A percentile compares a stretch with the other conserved stretches of the same genome.
These are phyloP conservation scores for Geoglossum glabrum DNA, from an alignment of 495 filamentous ascomycete genomes.

Conservation along the genomic window DNA sequence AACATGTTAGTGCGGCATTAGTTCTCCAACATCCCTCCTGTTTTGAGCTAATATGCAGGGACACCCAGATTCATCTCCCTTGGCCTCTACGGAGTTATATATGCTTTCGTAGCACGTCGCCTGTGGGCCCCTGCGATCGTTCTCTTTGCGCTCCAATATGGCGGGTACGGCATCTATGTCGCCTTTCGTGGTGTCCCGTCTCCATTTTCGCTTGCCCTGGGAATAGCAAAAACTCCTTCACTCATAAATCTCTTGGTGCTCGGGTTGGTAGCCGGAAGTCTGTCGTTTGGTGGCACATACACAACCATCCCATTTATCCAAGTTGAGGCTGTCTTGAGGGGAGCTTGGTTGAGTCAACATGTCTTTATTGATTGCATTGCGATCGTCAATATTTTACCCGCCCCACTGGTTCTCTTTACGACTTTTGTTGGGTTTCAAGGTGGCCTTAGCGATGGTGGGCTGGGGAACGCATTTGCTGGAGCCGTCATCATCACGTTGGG, in stretches of 20 bases:
- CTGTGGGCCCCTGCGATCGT: slow-evolving; percentile 13
- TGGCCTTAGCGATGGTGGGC: slow-evolving; percentile 12
- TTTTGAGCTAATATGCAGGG: not conserved
- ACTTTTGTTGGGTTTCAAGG: slow-evolving; percentile 23
- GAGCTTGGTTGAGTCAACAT: slow-evolving; percentile 17
- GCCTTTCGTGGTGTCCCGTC: slow-evolving; percentile 18
- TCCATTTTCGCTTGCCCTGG: slow-evolving; percentile 18
- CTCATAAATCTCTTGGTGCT: slow-evolving; percentile 19
- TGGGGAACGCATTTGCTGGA: slow-evolving; percentile 17
- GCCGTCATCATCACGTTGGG: slow-evolving; percentile 19
- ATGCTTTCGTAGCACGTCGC: slow-evolving; percentile 13
- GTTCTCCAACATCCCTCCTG: not conserved
- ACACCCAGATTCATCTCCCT: slow-evolving; percentile 18
- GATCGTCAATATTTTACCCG: slow-evolving; percentile 20
- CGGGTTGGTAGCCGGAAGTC: slow-evolving; percentile 18
- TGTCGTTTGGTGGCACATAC: slow-evolving; percentile 21
- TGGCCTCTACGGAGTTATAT: slow-evolving; percentile 17
- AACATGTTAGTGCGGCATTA: slow-evolving; percentile 16
- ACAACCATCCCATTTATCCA: slow-evolving; percentile 22
- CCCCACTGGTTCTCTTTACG: slow-evolving; percentile 21
- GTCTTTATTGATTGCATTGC: slow-evolving; percentile 22
- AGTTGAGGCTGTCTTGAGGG: slow-evolving; percentile 20
- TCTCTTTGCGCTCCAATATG: slow-evolving; percentile 18
- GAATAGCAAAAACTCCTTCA: slow-evolving; percentile 17
- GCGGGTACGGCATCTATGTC: slow-evolving; percentile 17